These are phyloP conservation scores for Ilyonectria sp. DNA, from an alignment of 2,329 filamentous ascomycete species.

Conservation along the genomic window DNA sequence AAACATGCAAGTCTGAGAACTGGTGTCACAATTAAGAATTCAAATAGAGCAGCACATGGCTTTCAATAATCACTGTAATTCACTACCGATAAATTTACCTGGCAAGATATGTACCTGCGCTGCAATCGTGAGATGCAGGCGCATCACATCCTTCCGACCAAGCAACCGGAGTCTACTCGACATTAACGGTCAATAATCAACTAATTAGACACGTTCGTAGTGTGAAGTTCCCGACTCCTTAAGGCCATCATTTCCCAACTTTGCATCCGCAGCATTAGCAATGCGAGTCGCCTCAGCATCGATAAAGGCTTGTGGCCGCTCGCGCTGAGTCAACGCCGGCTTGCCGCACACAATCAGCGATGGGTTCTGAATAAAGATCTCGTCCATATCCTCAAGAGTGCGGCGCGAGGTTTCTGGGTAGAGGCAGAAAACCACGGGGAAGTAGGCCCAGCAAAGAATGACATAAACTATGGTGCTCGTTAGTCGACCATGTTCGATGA, in stretches of 20 bases:
- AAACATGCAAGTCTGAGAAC: no score
- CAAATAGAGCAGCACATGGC: not conserved
- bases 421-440: conserved; percentile 62
- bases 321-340: conserved; percentile 53
- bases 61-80: not conserved
- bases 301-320: conserved; percentile 53
- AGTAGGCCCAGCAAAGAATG: conserved; percentile 53
- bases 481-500: not conserved
- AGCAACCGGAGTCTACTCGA: not conserved
- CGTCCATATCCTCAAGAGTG: conserved; percentile 65
- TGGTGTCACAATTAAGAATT: no score
- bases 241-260: conserved; percentile 1
- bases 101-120: not conserved
- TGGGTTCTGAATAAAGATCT: conserved; percentile 55
- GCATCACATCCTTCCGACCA: not conserved
- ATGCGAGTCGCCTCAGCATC: conserved; percentile 54
- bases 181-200: not conserved
- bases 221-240: conserved; percentile 4
- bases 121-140: not conserved
- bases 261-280: conserved; percentile 32
- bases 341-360: conserved; percentile 53
- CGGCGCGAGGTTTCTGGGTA: conserved; percentile 65
- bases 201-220: conserved; percentile 18
- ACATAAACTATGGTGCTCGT: conserved; percentile 46
- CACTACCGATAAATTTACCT: not conserved